phyloP scores from a whole-genome alignment of 768 basidiomycete genomes.

The Tricholoma saponaceum region DNA sequence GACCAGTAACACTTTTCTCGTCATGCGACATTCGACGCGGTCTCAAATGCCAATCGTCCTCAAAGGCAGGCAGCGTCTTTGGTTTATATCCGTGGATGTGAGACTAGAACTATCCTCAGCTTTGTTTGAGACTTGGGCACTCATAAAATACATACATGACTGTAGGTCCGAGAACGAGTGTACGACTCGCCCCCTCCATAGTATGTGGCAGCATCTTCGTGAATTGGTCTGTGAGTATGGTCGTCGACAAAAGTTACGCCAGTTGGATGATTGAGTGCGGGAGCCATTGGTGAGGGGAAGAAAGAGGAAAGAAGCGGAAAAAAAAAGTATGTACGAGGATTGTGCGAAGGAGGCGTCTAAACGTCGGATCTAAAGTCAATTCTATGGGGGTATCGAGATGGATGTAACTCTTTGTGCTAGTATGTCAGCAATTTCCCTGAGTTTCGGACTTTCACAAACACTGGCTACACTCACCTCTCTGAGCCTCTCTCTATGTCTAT shows the following conservation, averaged over 20 bases:
- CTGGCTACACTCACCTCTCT: no score
- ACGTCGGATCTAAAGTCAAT: background rate
- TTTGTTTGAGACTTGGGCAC: background rate
- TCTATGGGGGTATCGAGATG: background rate
- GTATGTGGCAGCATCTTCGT: slow-evolving; percentile 75
- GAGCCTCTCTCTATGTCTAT: no score
- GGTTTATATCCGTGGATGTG: slow-evolving; percentile 72
- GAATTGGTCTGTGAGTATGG: slow-evolving; percentile 37
- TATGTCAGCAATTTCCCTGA: no score
- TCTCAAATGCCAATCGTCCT: slow-evolving; percentile 71
- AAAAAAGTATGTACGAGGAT: background rate
- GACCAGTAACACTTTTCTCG: slow-evolving; percentile 75
- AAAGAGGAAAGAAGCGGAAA: background rate
- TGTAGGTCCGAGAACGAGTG: slow-evolving; percentile 84
- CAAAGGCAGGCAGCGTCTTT: slow-evolving; percentile 65
- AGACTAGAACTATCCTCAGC: slow-evolving; percentile 38
- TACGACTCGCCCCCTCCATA: slow-evolving; percentile 79
- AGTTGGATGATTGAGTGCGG: slow-evolving; percentile 58
- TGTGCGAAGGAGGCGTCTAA: background rate
- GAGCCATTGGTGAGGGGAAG: slow-evolving; percentile 47
- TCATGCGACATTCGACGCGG: slow-evolving; percentile 88
- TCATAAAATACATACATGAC: slow-evolving; percentile 54
- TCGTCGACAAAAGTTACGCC: slow-evolving; percentile 69
- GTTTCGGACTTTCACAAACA: no score
- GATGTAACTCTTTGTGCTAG: no score